Conservation (phyloP, 1,284 basidiomycete genomes). For the Puccinia novopanici region DNA sequence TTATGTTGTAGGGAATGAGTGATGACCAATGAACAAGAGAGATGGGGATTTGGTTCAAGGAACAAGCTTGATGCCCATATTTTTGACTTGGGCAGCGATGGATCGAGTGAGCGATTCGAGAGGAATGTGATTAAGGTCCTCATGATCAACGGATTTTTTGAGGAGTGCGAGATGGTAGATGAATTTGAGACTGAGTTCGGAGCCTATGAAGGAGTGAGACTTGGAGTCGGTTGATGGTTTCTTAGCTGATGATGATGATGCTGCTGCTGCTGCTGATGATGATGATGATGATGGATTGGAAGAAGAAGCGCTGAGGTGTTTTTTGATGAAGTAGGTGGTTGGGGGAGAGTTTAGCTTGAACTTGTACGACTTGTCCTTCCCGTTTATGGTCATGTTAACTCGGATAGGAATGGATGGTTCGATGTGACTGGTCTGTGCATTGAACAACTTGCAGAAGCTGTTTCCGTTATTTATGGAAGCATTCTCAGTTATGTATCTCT, state of each 20-base stretch:
- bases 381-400: conserved; percentile 85
- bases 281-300: conserved; percentile 53
- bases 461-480: no score
- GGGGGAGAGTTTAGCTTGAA: conserved; percentile 91
- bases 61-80: conserved; percentile 81
- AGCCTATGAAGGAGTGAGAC: conserved; percentile 70
- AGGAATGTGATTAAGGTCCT: conserved; percentile 77
- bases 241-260: conserved; percentile 59
- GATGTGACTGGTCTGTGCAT: conserved; percentile 44
- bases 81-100: conserved; percentile 79
- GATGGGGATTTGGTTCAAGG: conserved; percentile 62
- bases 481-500: neutral
- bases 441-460: conserved; percentile 51
- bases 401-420: conserved; percentile 84
- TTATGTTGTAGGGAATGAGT: neutral
- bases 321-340: conserved; percentile 83
- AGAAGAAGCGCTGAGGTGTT: conserved; percentile 85
- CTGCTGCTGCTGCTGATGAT: conserved; percentile 59
- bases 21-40: neutral
- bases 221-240: conserved; percentile 38
- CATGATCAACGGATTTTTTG: conserved; percentile 75
- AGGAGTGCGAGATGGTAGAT: conserved; percentile 99
- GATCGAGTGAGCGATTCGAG: conserved; percentile 84
- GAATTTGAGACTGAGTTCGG: conserved; percentile 90
- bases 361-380: conserved; percentile 84